These are phyloP conservation scores for Yarrowia yakushimensis DNA, from an alignment of 805 yeast species.

Conservation along the genomic window DNA sequence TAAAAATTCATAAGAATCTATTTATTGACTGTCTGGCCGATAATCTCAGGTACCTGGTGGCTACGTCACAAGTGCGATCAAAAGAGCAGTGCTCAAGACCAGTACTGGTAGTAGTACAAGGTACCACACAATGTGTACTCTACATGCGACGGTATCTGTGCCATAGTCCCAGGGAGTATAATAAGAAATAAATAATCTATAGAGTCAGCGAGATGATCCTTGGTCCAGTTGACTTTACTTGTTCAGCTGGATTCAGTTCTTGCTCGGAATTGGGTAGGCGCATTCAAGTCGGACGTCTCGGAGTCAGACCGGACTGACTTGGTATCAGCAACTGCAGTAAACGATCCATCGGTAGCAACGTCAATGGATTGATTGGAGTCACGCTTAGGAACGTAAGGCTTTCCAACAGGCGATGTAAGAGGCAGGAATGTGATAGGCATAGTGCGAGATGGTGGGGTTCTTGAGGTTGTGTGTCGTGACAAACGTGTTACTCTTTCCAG, in stretches of 20 bases:
- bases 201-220: background rate
- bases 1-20: no score
- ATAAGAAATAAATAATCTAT: background rate
- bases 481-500: no score
- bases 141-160: no score
- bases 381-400: conserved; percentile 12
- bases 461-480: background rate
- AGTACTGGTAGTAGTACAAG: no score
- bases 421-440: conserved; percentile 15
- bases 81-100: no score
- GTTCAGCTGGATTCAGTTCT: conserved; percentile 4
- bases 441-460: background rate
- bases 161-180: no score
- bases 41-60: no score
- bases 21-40: no score
- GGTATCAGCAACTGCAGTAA: background rate
- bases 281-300: background rate
- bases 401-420: background rate
- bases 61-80: no score
- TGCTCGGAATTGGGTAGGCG: conserved; percentile 8
- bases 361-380: background rate
- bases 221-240: no score
- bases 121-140: no score
- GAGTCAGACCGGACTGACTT: background rate
- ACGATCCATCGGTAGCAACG: background rate